These are phyloP conservation scores for Silene latifolia DNA, from an alignment of 148 eudicot species.

Conservation along the genomic window DNA sequence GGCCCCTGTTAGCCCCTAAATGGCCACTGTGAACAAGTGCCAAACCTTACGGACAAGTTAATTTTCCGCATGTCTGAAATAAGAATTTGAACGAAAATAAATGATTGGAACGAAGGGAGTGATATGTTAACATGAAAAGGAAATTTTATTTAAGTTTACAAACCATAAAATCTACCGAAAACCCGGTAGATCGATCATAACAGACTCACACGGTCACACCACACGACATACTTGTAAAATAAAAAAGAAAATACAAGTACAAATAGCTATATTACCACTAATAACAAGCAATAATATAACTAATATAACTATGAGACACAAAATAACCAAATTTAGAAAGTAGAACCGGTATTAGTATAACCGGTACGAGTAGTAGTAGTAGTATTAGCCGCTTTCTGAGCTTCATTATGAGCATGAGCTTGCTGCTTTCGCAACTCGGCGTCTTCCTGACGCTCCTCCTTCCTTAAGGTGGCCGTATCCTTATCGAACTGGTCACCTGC, in stretches of 20 bases:
- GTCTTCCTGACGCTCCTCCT: conserved; percentile 10
- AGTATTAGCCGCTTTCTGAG: conserved; percentile 13
- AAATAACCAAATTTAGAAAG: not conserved
- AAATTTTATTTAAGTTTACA: not conserved
- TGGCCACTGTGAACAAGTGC: too few species aligned
- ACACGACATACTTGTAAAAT: not conserved
- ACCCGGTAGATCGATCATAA: not conserved
- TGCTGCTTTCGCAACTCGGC: conserved; percentile 17
- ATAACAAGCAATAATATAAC: not conserved
- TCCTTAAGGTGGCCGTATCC: conserved; percentile 14
- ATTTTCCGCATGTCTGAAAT: too few species aligned
- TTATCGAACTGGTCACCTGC: conserved; percentile 21
- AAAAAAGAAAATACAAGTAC: not conserved
- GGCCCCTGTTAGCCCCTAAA: too few species aligned
- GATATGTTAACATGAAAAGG: not conserved
- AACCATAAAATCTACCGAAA: not conserved
- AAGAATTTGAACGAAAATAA: too few species aligned
- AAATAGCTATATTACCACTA: not conserved
- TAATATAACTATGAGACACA: not conserved
- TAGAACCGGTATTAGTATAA: conserved; percentile 6
- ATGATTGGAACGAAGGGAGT: too few species aligned
- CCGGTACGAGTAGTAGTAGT: not conserved
- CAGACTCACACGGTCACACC: too few species aligned
- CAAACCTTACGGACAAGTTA: too few species aligned
- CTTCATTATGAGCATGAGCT: conserved; percentile 9